Percentiles rank a stretch among this genome's conserved stretches.
Evolutionary conservation across 306 rosid genomes (phyloP).

Genomic region (Coriaria nepalensis): DNA sequence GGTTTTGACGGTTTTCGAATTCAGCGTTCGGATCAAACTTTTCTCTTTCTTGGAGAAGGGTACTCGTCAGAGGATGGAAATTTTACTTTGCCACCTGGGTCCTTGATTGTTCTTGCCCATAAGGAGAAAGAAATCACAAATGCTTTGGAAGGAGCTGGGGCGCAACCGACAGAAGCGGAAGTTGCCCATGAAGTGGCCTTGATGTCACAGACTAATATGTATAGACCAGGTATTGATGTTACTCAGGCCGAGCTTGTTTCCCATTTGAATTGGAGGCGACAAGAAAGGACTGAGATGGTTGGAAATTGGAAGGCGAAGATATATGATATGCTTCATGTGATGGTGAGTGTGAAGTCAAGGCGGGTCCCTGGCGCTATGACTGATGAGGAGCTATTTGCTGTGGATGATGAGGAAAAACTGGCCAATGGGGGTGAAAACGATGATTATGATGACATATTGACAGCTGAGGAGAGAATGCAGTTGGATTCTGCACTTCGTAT

Average conservation of each 20-base stretch:
- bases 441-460: conserved; percentile 83
- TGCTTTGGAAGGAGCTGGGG: conserved; percentile 98
- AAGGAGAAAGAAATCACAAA: conserved; percentile 91
- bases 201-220: conserved; percentile 96
- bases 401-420: conserved; percentile 68
- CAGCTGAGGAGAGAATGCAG: conserved; percentile 91
- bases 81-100: conserved; percentile 58
- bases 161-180: conserved; percentile 89
- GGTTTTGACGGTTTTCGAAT: conserved; percentile 96
- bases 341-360: conserved; percentile 98
- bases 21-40: conserved; percentile 93
- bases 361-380: conserved; percentile 99
- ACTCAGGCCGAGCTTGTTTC: conserved; percentile 97
- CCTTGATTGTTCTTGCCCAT: conserved; percentile 89
- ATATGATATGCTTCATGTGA: conserved; percentile 92
- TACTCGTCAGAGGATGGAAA: conserved; percentile 69
- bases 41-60: conserved; percentile 95
- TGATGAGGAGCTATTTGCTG: conserved; percentile 93
- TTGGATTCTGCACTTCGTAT: conserved; percentile 81
- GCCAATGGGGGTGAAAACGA: conserved; percentile 69
- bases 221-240: conserved; percentile 95
- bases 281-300: conserved; percentile 90
- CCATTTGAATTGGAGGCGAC: conserved; percentile 95
- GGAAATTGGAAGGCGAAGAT: conserved; percentile 97
- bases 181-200: conserved; percentile 90